Base-by-base conservation (phyloP, 495 filamentous ascomycete species). In the Bombardia bombarda region DNA sequence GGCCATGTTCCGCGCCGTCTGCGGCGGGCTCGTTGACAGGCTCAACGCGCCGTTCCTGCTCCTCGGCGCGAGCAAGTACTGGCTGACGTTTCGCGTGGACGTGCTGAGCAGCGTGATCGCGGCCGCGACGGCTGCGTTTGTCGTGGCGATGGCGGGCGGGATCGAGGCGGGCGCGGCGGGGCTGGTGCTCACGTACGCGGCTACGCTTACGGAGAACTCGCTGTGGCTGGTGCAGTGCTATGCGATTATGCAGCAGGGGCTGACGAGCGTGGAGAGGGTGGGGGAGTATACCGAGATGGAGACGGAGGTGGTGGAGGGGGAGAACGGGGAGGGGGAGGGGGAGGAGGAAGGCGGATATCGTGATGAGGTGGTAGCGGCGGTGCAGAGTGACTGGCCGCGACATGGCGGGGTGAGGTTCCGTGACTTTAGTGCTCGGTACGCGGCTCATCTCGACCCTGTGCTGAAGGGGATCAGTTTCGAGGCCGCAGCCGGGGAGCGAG, bases 181-280 rank as follows among this genome's bases (percentile, higher is more conserved):
- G 67, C 67, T 93, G 57, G 72, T 83, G 34, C 86, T 93, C 83
- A 85, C 83, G 14, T 90, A 93, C 60, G 86, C 87, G 30, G 72
- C 90, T 42, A 65, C 68, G 49, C 69, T 74, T 34, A 70, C 70
- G 9, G 62, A 68, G 46, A 63, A 63, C 9, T 49, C 73, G 10
- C 70, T 71, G 40, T 72, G 66, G 63, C 68, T 72, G 42, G 67
- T 74, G 6, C 65, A 35, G 24, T 40, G 36, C 23, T 40, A 46
- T 31, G 38, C 67, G 28, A 66, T 71, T 48, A 72, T 65, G 5
- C 64, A 68, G 7, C 69, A 74, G 45, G 68, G 38, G 23, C 38
- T 46, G 44, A 46, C 44, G 3, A 14, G 37, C 1, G 26, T 28
- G 3, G 26, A 28, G 6, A 28, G 26, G 26, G 26, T 28, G 26